Evolutionary conservation across 768 basidiomycete genomes (phyloP).

Genomic region (Antrodiella citrinella): DNA sequence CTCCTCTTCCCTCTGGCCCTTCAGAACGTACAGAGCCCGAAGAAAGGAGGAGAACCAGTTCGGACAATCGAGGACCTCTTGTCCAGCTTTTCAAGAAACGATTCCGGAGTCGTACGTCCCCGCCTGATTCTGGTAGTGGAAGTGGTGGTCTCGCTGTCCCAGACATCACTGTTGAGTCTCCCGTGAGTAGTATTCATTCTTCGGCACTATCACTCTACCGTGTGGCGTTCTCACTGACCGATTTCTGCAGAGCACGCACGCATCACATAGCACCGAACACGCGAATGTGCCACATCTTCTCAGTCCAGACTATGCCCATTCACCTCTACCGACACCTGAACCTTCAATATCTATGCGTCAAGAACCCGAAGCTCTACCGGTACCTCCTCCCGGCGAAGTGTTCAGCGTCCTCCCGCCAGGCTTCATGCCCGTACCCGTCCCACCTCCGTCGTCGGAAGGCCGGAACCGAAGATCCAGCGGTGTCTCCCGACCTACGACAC

Average conservation of each 20-base stretch:
- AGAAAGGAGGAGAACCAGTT: slow-evolving; percentile 2
- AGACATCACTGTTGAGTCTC: slow-evolving; percentile 17
- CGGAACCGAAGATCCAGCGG: background rate
- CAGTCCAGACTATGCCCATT: slow-evolving; percentile 21
- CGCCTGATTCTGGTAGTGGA: slow-evolving; percentile 2
- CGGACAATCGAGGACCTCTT: slow-evolving; percentile 8
- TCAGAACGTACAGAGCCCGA: background rate
- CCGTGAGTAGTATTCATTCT: slow-evolving; percentile 8
- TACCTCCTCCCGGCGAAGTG: background rate
- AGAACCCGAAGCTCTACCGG: background rate
- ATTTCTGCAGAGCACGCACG: background rate
- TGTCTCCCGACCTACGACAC: background rate
- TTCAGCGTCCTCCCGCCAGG: slow-evolving; percentile 1
- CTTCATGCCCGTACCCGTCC: background rate
- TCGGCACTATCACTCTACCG: background rate
- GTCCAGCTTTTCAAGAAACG: slow-evolving; percentile 15
- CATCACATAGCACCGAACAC: background rate
- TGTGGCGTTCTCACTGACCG: background rate
- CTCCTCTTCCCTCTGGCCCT: background rate
- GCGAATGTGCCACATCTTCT: slow-evolving; percentile 18
- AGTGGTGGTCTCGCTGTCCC: slow-evolving; percentile 10
- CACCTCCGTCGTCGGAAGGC: background rate
- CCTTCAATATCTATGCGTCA: background rate
- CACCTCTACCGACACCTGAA: slow-evolving; percentile 8
- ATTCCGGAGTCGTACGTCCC: slow-evolving; percentile 9